Evolutionary conservation across 2,329 filamentous ascomycete species (phyloP).

Genomic region (Hymenoscyphus salicellus): DNA sequence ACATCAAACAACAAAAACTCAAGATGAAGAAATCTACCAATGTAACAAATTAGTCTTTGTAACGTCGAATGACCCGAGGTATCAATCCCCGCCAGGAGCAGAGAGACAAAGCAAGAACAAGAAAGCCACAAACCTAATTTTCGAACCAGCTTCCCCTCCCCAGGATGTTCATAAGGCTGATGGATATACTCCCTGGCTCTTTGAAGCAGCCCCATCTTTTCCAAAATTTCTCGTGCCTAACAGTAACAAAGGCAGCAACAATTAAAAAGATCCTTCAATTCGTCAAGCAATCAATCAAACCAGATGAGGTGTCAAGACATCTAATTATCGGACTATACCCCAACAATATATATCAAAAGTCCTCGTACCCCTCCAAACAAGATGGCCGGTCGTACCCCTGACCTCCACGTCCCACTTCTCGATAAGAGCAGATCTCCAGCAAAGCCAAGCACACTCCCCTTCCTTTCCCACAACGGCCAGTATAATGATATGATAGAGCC

Average conservation of each 20-base stretch:
- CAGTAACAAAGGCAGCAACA: not conserved
- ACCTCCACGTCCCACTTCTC: not conserved
- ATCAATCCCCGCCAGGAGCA: not conserved
- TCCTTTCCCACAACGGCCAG: too few relatives aligned
- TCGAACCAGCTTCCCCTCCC: conserved; percentile 28
- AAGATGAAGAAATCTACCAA: conserved; percentile 34
- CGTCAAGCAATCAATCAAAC: not conserved
- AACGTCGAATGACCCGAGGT: not conserved
- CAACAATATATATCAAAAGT: not conserved
- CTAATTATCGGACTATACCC: not conserved
- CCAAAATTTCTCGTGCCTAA: not conserved
- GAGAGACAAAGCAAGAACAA: not conserved
- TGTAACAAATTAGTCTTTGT: not conserved
- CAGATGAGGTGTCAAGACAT: not conserved
- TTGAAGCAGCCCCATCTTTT: conserved; percentile 12
- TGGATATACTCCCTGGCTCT: conserved; percentile 23
- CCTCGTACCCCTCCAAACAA: not conserved
- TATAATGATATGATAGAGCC: too few relatives aligned
- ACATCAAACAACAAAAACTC: conserved; percentile 41
- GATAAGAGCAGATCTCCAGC: not conserved
- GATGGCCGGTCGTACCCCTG: too few relatives aligned
- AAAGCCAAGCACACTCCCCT: not conserved
- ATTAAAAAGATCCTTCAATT: not conserved
- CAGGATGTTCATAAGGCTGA: conserved; percentile 28
- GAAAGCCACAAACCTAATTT: conserved; percentile 25